Evolutionary conservation across 441 rosid species (phyloP).

Genomic region (Cnidoscolus chayamansa): DNA sequence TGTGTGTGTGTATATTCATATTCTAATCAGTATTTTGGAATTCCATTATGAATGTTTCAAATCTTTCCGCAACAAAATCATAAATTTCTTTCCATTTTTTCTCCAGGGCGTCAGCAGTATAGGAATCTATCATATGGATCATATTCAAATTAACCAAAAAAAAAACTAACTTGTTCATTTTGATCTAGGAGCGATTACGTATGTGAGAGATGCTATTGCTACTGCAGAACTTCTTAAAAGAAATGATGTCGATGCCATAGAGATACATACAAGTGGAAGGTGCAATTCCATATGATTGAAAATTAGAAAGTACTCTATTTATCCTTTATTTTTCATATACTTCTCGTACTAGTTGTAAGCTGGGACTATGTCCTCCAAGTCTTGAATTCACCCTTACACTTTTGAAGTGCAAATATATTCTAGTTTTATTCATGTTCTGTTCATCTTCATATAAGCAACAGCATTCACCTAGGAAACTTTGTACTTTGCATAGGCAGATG

Average conservation of each 20-base stretch:
- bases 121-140: slow-evolving; percentile 1
- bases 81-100: background rate
- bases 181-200: slow-evolving; percentile 40
- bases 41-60: background rate
- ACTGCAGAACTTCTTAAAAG: slow-evolving; percentile 45
- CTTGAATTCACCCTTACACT: background rate
- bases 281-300: slow-evolving; percentile 6
- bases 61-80: background rate
- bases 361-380: background rate
- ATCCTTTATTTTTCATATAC: background rate
- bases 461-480: background rate
- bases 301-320: background rate
- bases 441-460: background rate
- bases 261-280: slow-evolving; percentile 68
- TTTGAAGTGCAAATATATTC: background rate
- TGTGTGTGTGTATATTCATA: background rate
- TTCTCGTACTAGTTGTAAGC: background rate
- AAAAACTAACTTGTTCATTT: slow-evolving; percentile 10
- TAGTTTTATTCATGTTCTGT: background rate
- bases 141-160: background rate
- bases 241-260: slow-evolving; percentile 52
- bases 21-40: slow-evolving; percentile 1
- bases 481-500: slow-evolving; percentile 36
- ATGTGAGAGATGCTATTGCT: slow-evolving; percentile 47
- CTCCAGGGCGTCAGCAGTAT: background rate